Evolutionary conservation across 2,329 filamentous ascomycete species (phyloP).

Genomic region (Thelonectria rubi): DNA sequence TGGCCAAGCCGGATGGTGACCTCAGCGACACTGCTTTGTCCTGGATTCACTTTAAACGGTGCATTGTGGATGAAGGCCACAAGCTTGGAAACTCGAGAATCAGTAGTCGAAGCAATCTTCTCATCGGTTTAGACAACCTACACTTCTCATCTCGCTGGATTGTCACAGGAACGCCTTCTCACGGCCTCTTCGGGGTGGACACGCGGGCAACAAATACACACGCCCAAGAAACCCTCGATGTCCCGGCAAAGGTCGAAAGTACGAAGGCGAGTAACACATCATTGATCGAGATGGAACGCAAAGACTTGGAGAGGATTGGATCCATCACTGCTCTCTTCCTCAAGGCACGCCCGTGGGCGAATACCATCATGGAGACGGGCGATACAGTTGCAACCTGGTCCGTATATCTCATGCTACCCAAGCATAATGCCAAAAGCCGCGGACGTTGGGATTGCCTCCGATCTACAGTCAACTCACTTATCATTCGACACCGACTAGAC

Average conservation of each 20-base stretch:
- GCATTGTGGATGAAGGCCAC: conserved; percentile 94
- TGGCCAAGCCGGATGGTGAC: conserved; percentile 50
- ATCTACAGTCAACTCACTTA: conserved; percentile 77
- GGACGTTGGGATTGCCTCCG: conserved; percentile 71
- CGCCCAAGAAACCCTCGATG: not conserved
- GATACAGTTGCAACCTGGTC: conserved; percentile 74
- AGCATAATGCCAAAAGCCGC: conserved; percentile 59
- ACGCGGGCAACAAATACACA: conserved; percentile 5
- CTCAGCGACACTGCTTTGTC: conserved; percentile 68
- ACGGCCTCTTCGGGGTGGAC: conserved; percentile 77
- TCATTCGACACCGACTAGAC: conserved; percentile 79
- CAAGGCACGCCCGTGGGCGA: conserved; percentile 81
- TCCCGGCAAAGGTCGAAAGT: conserved; percentile 41
- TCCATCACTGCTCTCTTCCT: conserved; percentile 76
- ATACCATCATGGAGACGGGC: conserved; percentile 61
- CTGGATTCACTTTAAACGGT: conserved; percentile 81
- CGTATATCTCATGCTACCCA: conserved; percentile 72
- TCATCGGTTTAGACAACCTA: conserved; percentile 62
- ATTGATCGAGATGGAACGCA: conserved; percentile 61
- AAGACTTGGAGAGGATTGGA: conserved; percentile 73
- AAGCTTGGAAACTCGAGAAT: conserved; percentile 74
- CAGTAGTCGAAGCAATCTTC: conserved; percentile 64
- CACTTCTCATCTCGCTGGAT: conserved; percentile 82
- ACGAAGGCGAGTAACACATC: conserved; percentile 40
- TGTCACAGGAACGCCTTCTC: conserved; percentile 88